Conservation (phyloP, 768 basidiomycete species). For the Flagelloscypha sp. region DNA sequence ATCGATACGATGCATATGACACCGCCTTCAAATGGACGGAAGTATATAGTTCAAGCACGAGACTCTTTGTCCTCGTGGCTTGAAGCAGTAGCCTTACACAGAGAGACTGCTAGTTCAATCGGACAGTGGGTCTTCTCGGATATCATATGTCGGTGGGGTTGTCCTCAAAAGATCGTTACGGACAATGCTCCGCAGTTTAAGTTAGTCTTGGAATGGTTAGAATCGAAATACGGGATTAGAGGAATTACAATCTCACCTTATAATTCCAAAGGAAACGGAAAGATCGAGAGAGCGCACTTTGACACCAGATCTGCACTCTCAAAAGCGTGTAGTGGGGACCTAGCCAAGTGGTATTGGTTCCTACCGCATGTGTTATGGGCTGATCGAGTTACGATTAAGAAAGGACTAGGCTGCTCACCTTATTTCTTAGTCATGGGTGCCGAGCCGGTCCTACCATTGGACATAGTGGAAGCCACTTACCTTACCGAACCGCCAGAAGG, state of each 20-base stretch:
- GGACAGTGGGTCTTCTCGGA: conserved; percentile 22
- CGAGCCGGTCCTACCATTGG: conserved; percentile 15
- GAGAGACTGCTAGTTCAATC: conserved; percentile 15
- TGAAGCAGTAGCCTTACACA: conserved; percentile 14
- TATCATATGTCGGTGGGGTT: conserved; percentile 29
- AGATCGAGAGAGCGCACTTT: conserved; percentile 24
- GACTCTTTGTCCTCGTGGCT: conserved; percentile 16
- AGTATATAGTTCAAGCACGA: conserved; percentile 18
- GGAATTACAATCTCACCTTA: conserved; percentile 34
- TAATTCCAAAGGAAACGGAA: conserved; percentile 33
- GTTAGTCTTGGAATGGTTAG: conserved; percentile 13
- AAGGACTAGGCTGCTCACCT: conserved; percentile 13
- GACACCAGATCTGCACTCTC: conserved; percentile 16
- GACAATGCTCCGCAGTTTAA: conserved; percentile 28
- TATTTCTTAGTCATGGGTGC: conserved; percentile 16
- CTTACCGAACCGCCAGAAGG: conserved; percentile 12
- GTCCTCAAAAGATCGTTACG: conserved; percentile 21
- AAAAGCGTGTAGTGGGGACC: conserved; percentile 14
- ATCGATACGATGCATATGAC: conserved; percentile 23
- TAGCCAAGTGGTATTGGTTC: conserved; percentile 14
- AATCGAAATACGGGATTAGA: conserved; percentile 21
- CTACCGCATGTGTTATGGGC: conserved; percentile 16
- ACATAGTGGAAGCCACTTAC: conserved; percentile 21
- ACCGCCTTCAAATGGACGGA: conserved; percentile 13
- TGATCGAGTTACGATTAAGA: conserved; percentile 10